Evolutionary conservation across 805 yeast genomes (phyloP), one percentile per base, ranked within the genome.

Genomic region (Kregervanrija fluxuum): DNA sequence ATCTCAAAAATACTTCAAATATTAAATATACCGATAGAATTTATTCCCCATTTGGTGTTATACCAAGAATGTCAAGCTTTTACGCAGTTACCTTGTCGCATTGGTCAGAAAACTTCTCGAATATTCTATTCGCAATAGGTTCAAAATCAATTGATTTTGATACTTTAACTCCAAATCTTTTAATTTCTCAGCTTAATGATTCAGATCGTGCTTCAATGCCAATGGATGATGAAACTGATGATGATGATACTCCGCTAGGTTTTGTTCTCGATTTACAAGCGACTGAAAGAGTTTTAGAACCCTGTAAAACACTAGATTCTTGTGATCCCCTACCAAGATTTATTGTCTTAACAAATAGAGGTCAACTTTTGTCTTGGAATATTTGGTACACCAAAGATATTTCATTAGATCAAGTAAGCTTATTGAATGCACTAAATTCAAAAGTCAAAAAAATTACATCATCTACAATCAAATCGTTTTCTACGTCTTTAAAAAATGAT

Each of bases 201-300:
- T 68, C 80, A 4, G 79, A 77, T 53, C 71, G 85, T 41, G 95
- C 95, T 0, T 73, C 78, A 22, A 66, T 87, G 49, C 95, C 96
- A 1, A 67, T 86, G 52, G 77, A 77, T 55, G 81, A 77, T 8
- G 80, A 70, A 2, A 67, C 81, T 1, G 81, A 75, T 38, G 81
- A 74, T 41, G 95, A 87, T 54, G 74, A 84, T 11, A 73, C 83
- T 8, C 80, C 91, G 0, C 66, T 85, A 16, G 96, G 96, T 5
- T 51, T 85, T 10, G 78, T 77, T 0, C 40, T 86, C 5, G 95
- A 87, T 57, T 53, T 80, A 11, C 65, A 72, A 10, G 65, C 77
- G 2, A 59, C 61, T 0, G 69, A 67, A 1, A 53, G 54, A 1
- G 75, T 81, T 2, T 43, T 57, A 2, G 72, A 74, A 11, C 88